phyloP scores from a whole-genome alignment of 2,329 filamentous ascomycete species.

The Pseudocercospora pini-densiflorae region DNA sequence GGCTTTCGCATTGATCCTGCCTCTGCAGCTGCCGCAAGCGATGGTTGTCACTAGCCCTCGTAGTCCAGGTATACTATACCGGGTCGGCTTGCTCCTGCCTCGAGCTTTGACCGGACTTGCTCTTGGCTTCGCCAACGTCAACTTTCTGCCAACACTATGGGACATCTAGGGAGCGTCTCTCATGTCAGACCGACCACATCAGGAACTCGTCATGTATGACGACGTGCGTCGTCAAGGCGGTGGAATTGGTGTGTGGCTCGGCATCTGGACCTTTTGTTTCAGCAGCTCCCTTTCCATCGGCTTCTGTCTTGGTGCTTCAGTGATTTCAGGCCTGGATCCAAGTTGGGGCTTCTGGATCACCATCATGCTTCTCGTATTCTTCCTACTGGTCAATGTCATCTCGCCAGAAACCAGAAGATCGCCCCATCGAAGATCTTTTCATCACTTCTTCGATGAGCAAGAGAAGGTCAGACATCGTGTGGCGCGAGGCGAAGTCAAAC shows the following conservation, averaged over 20 bases:
- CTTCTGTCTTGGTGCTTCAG: conserved; percentile 71
- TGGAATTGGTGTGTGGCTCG: conserved; percentile 79
- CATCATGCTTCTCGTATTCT: conserved; percentile 67
- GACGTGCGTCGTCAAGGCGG: conserved; percentile 76
- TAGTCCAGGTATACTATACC: conserved; percentile 62
- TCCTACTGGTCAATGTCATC: conserved; percentile 71
- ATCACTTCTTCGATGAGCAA: conserved; percentile 61
- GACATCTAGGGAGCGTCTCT: conserved; percentile 78
- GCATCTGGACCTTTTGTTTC: conserved; percentile 78
- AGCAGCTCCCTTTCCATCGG: conserved; percentile 73
- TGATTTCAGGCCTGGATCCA: conserved; percentile 68
- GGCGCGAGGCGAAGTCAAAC: conserved; percentile 74
- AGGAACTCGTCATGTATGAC: conserved; percentile 69
- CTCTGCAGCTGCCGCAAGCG: conserved; percentile 76
- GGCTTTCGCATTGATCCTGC: conserved; percentile 70
- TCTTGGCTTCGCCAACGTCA: conserved; percentile 78
- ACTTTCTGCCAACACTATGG: conserved; percentile 71
- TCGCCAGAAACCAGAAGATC: conserved; percentile 74
- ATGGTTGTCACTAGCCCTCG: conserved; percentile 64
- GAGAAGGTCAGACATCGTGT: conserved; percentile 57
- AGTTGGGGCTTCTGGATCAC: conserved; percentile 78
- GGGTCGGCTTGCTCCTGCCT: conserved; percentile 65
- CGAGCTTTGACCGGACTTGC: conserved; percentile 69
- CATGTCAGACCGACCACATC: conserved; percentile 72
- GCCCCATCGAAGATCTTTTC: conserved; percentile 69